Base-by-base conservation (phyloP, 352 stramenopile genomes). In the Globisporangium cylindrosporum region DNA sequence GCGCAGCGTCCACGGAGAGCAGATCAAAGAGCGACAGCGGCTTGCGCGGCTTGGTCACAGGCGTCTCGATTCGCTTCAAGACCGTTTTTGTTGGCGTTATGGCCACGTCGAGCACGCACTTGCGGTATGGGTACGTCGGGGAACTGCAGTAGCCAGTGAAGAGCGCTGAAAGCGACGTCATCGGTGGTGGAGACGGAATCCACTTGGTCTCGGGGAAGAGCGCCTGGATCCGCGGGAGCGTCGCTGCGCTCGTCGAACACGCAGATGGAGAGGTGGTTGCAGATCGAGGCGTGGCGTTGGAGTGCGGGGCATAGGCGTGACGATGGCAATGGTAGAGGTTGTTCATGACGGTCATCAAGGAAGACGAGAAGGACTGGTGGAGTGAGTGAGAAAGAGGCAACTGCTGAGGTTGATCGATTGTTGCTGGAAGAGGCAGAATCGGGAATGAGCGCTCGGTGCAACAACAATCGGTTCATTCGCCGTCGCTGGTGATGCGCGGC, bases 21-120 rank as follows among this genome's bases (percentile, higher is more conserved):
- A 91, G 61, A 38, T 91, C 83, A 20, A 78, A 70, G 36, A 91
- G 70, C 3, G 81, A 80, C 29, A 91, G 60, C 8, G 69, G 78
- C 53, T 81, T 78, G 2, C 79, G 76, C 9, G 72, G 69, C 62
- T 85, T 85, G 48, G 64, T 75, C 20, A 43, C 20, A 3, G 54
- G 22, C 15, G 24, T 51, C 9, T 68, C 66, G 34, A 62, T 24
- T 9, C 66, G 36, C 27, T 60, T 77, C 57, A 64, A 48, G 27
- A 51, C 48, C n/a, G 67, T 71, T 64, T 76, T 78, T 32, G 43
- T 69, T 12, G 73, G 76, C 54, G 74, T 83, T 18, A 70, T 84
- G 9, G 73, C 66, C 18, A 77, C 79, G 20, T 76, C 68, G 9
- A 82, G 49, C 25, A 58, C 4, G 51, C 61, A 53, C 59, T 82